Percentiles rank a stretch among this genome's conserved stretches.
phyloP scores from a whole-genome alignment of 1,284 basidiomycete species.

The Trichosporon sp. region DNA sequence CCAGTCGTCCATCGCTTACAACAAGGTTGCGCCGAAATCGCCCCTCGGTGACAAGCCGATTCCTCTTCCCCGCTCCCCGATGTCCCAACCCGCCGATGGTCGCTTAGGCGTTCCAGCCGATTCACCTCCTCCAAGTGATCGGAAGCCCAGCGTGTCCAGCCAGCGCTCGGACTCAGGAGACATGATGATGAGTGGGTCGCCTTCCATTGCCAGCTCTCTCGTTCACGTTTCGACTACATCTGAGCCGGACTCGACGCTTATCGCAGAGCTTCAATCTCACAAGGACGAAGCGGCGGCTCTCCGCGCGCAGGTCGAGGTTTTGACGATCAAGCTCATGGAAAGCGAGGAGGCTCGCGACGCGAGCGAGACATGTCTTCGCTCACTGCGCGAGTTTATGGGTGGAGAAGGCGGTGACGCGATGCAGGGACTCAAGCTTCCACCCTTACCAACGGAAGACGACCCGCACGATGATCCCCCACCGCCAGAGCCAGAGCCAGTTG shows the following conservation, averaged over 20 bases:
- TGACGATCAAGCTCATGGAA: slow-evolving; percentile 63
- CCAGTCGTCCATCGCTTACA: neutral
- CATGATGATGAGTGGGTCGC: neutral
- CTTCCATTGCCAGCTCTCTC: neutral
- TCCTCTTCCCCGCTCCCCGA: neutral
- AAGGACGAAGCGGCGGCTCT: slow-evolving; percentile 39
- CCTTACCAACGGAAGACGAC: slow-evolving; percentile 56
- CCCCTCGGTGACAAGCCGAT: neutral
- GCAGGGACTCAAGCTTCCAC: slow-evolving; percentile 49
- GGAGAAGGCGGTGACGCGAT: slow-evolving; percentile 7
- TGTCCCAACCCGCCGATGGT: neutral
- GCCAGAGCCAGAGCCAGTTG: neutral
- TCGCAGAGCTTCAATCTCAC: neutral
- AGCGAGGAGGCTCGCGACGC: slow-evolving; percentile 76
- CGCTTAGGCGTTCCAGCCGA: neutral
- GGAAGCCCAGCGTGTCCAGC: neutral
- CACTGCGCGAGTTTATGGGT: slow-evolving; percentile 76
- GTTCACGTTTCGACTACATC: neutral
- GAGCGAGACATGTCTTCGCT: slow-evolving; percentile 75
- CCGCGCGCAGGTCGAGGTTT: slow-evolving; percentile 57
- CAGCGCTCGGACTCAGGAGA: neutral
- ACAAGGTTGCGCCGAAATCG: neutral
- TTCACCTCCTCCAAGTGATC: neutral
- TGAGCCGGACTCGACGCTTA: neutral
- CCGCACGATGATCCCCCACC: slow-evolving; percentile 38